Base-by-base conservation (phyloP, 257 asterid genomes). In the Salvia hispanica region DNA sequence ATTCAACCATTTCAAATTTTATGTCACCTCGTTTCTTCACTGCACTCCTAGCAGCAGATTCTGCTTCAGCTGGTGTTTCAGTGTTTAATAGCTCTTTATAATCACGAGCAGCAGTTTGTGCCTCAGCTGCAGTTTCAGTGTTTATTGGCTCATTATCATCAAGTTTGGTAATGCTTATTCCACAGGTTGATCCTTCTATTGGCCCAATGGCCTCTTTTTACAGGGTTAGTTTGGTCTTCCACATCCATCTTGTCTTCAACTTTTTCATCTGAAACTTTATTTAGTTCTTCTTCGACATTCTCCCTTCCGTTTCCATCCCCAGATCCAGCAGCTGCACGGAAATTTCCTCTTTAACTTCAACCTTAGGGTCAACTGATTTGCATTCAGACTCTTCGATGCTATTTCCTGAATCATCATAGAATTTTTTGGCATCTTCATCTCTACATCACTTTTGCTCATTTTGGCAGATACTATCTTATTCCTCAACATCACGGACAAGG, bases 361-460 rank as follows among this genome's bases (percentile, higher is more conserved):
- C n/a, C n/a, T n/a, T n/a, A n/a, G n/a, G n/a, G n/a, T n/a, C n/a
- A n/a, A 63, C 28, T 39, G 25, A 52, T 45, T 55, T 61, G 55
- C 54, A 68, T 65, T 79, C 58, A 7, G 82, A 52, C 42, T 70
- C 85, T 57, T 69, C 67, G 37, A 34, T 62, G 45, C 46, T 64
- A 59, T 71, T 73, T 42, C 44, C 69, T 12, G 67, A 78, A 65
- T 69, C 79, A 44, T 56, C 73, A 48, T 80, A 63, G 48, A 71
- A 72, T 68, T 66, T 69, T 57, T 74, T 74, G 7, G 78, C 75
- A 76, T 76, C 91, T 67, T 76, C 92, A 86, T 84, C 74, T 80
- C 83, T 34, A 80, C 76, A 56, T 83, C 85, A 60, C 70, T 73
- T 75, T 78, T 82, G 77, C 77, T 79, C 95, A 81, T 81, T 62